Conservation (phyloP, 2,329 filamentous ascomycete genomes). For the Pseudohalonectria lignicola region DNA sequence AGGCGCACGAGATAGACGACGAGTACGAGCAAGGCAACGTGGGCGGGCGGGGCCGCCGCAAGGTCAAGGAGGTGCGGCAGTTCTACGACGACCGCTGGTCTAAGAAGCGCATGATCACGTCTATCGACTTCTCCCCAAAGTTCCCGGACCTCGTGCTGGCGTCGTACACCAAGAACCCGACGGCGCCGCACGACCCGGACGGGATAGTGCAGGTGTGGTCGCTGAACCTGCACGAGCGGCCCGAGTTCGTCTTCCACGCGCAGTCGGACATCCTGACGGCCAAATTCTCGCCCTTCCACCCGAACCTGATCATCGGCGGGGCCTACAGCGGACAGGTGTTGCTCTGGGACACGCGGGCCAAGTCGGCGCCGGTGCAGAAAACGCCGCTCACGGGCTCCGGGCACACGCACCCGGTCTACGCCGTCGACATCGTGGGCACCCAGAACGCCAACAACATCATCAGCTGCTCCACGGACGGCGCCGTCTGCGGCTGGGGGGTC, state of each 20-base stretch:
- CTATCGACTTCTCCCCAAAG: slow-evolving; percentile 91
- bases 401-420: slow-evolving; percentile 94
- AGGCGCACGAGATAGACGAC: slow-evolving; percentile 64
- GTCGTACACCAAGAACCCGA: slow-evolving; percentile 94
- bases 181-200: slow-evolving; percentile 85
- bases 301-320: slow-evolving; percentile 89
- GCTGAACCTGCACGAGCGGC: slow-evolving; percentile 81
- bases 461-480: slow-evolving; percentile 90
- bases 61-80: slow-evolving; percentile 79
- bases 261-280: slow-evolving; percentile 92
- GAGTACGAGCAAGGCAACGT: slow-evolving; percentile 73
- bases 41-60: slow-evolving; percentile 58
- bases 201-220: slow-evolving; percentile 97
- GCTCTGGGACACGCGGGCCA: slow-evolving; percentile 90
- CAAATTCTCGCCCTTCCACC: slow-evolving; percentile 97
- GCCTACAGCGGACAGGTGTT: slow-evolving; percentile 95
- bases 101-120: slow-evolving; percentile 94
- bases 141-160: slow-evolving; percentile 88
- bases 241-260: slow-evolving; percentile 93
- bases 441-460: slow-evolving; percentile 99
- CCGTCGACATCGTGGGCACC: slow-evolving; percentile 88
- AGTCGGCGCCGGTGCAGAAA: slow-evolving; percentile 84
- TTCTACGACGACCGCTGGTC: slow-evolving; percentile 95
- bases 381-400: slow-evolving; percentile 90
- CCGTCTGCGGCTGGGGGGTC: slow-evolving; percentile 93